These are phyloP conservation scores for Pneumocystis jirovecii DNA, from an alignment of 1,139 yeast species.

Conservation along the genomic window DNA sequence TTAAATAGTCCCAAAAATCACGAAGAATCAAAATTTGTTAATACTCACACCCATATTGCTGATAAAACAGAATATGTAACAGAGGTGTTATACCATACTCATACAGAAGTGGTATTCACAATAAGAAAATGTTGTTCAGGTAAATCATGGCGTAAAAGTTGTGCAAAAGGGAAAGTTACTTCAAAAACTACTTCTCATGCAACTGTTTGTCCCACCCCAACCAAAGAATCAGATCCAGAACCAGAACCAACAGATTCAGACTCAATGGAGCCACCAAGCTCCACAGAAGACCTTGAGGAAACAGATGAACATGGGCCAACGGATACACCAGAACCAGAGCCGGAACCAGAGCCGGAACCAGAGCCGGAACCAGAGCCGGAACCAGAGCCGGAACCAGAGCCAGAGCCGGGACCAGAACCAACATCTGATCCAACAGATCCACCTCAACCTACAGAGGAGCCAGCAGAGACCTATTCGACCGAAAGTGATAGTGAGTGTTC, in stretches of 20 bases:
- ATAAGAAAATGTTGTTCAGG: neutral
- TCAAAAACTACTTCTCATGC: neutral
- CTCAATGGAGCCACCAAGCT: no score
- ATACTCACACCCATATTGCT: neutral
- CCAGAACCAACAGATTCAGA: no score
- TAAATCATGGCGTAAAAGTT: neutral
- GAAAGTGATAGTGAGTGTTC: neutral
- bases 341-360: no score
- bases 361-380: neutral
- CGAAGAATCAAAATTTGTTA: neutral
- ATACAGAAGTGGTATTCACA: neutral
- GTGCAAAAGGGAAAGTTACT: neutral
- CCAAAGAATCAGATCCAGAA: neutral
- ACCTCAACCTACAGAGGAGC: neutral
- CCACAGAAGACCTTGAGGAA: no score
- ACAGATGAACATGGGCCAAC: no score
- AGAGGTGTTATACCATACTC: neutral
- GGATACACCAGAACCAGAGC: no score
- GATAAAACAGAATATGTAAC: neutral
- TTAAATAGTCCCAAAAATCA: neutral
- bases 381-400: neutral
- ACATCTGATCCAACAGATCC: neutral
- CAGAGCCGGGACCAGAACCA: neutral
- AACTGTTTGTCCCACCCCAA: neutral
- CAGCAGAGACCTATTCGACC: neutral